Evolutionary conservation across 495 filamentous ascomycete species (phyloP), one percentile per base, ranked within the genome.

Genomic region (Penicillium flavigenum): DNA sequence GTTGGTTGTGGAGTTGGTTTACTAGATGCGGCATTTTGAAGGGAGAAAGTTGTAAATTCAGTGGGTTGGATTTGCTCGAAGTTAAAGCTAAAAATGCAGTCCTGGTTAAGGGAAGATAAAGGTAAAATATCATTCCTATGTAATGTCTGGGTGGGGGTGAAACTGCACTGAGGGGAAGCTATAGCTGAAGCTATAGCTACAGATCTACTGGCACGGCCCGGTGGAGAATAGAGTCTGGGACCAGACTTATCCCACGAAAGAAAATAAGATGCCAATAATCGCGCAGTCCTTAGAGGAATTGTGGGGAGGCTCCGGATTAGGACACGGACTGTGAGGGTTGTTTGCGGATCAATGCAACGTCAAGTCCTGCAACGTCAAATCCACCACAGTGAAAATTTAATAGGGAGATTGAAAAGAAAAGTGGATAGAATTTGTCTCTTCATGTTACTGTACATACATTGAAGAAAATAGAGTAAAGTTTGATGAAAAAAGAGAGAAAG

Each of bases 371-470:
- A 51, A 51, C 49, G 34, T 27, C 5, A 17, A 27, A 27, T 11
- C 6, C 5, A 31, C 26, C 8, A 2, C 4, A 9, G 14, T 36
- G 6, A 45, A 44, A 31, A 1, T 54, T 14, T 45, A 16, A 53
- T 12, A 26, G 6, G 24, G 36, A 43, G 42, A 58, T 39, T 29
- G 26, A 5, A 46, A 42, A 34, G 32, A 26, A 29, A 12, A 29
- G 22, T 47, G 36, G 31, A 41, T 42, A 39, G 31, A 16, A 22
- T 44, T 31, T 26, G 26, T 44, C 9, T 7, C n/a, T 29, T 44
- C 24, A 22, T 44, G n/a, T 19, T 5, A 54, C 38, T 51, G 47
- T 57, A 34, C 47, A 45, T 57, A 34, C 47, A 45, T 49, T 24
- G 12, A 36, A 29, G 17, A 24, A 16, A 12, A 17, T 12, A 19